A percentile compares a stretch with the other conserved stretches of the same genome.
phyloP scores from a whole-genome alignment of 495 filamentous ascomycete genomes.

The Parathielavia hyrcaniae region DNA sequence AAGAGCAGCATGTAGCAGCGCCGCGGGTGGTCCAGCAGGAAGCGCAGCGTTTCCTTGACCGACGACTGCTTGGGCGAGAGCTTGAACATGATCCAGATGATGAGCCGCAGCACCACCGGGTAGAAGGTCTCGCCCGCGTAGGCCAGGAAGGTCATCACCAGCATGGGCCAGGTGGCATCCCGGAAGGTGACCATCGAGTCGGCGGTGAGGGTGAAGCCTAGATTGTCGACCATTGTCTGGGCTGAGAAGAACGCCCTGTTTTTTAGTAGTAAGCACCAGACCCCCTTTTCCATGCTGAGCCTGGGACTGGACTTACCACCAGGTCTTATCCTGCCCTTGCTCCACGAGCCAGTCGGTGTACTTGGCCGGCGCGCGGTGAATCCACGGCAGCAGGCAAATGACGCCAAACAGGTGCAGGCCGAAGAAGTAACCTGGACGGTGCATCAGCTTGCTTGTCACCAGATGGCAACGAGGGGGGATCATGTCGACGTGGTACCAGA shows the following conservation, averaged over 20 bases:
- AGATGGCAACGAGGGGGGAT: background rate
- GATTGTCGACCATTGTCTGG: conserved; percentile 75
- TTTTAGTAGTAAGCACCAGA: background rate
- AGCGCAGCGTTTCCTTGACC: conserved; percentile 74
- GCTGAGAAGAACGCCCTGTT: conserved; percentile 66
- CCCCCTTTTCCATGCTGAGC: background rate
- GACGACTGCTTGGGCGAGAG: conserved; percentile 50
- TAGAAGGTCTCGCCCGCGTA: conserved; percentile 88
- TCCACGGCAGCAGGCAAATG: conserved; percentile 67
- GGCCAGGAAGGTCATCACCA: conserved; percentile 70
- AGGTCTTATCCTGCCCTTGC: conserved; percentile 57
- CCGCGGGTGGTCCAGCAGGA: conserved; percentile 83
- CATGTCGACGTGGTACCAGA: conserved; percentile 21
- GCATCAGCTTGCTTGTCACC: conserved; percentile 8
- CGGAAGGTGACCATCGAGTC: conserved; percentile 82
- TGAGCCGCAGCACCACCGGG: conserved; percentile 77
- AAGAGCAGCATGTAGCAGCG: conserved; percentile 88
- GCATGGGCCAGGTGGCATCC: conserved; percentile 59
- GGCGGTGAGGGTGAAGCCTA: conserved; percentile 75
- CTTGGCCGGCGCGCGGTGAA: conserved; percentile 50
- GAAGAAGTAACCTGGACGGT: conserved; percentile 56
- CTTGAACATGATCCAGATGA: conserved; percentile 66
- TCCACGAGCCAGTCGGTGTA: conserved; percentile 52
- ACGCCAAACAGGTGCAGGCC: conserved; percentile 66
- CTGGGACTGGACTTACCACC: conserved; percentile 49